Conservation (phyloP, 495 filamentous ascomycete genomes). For the Penicillium samsonianum region DNA sequence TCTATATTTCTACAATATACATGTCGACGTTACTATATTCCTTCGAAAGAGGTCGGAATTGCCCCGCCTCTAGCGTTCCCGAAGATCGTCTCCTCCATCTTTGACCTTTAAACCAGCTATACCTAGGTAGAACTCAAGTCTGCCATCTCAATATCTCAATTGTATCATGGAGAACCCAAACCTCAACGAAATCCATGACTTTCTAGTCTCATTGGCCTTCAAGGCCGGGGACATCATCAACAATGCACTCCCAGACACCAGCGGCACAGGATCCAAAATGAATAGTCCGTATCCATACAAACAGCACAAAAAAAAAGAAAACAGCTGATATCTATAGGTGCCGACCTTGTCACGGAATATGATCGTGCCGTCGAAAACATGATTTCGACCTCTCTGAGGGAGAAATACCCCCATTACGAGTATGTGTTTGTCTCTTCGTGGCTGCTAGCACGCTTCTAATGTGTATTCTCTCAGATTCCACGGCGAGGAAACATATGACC, state of each 20-base stretch:
- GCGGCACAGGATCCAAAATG: constrained; percentile 71
- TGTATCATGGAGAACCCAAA: constrained; percentile 42
- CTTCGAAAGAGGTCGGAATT: background rate
- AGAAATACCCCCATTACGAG: constrained; percentile 66
- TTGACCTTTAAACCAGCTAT: background rate
- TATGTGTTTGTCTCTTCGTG: constrained; percentile 22
- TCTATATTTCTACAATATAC: background rate
- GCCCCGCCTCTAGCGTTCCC: constrained; percentile 10
- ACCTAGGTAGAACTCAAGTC: background rate
- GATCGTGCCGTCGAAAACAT: constrained; percentile 80
- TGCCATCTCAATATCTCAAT: background rate
- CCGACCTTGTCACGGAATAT: constrained; percentile 85
- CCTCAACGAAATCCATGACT: constrained; percentile 79
- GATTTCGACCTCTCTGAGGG: constrained; percentile 62
- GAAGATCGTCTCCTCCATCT: background rate
- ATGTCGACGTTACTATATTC: background rate
- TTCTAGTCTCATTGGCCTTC: constrained; percentile 69
- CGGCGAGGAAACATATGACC: constrained; percentile 82
- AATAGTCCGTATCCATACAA: constrained; percentile 62
- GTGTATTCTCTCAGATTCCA: constrained; percentile 54
- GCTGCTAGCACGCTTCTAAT: background rate
- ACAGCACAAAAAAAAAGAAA: background rate
- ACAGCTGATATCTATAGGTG: constrained; percentile 49
- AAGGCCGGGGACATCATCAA: constrained; percentile 82
- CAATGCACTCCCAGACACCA: constrained; percentile 66